phyloP scores from a whole-genome alignment of 1,284 basidiomycete species.

The Testicularia cyperi region DNA sequence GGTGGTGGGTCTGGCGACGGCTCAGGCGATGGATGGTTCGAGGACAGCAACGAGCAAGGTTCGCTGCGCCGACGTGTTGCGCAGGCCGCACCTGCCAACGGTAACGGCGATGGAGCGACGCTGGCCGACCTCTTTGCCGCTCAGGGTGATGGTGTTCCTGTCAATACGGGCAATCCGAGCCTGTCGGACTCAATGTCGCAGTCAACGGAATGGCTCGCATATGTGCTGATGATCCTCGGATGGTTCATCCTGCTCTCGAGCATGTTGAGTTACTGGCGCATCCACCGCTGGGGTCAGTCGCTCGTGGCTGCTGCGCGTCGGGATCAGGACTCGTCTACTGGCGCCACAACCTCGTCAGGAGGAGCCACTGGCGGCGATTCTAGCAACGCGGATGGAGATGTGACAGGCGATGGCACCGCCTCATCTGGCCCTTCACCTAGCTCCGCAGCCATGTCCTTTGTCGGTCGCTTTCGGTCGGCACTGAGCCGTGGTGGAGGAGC shows the following conservation, averaged over 20 bases:
- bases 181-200: constrained; percentile 60
- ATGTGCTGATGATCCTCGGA: constrained; percentile 84
- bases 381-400: not conserved
- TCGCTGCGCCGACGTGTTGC: constrained; percentile 1
- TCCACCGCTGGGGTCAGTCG: constrained; percentile 46
- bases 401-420: constrained; percentile 4
- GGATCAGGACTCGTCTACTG: constrained; percentile 18
- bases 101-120: constrained; percentile 26
- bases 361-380: not conserved
- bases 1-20: constrained; percentile 19
- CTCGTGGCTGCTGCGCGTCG: constrained; percentile 47
- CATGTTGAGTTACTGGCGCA: constrained; percentile 71
- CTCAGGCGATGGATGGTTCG: constrained; percentile 55
- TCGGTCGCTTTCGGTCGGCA: constrained; percentile 22
- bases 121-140: constrained; percentile 55
- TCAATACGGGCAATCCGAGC: constrained; percentile 61
- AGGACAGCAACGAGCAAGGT: constrained; percentile 8
- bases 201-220: constrained; percentile 78
- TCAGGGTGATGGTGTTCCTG: constrained; percentile 52
- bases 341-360: no score
- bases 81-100: no score
- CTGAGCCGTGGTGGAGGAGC: constrained; percentile 4
- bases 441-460: constrained; percentile 23
- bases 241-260: constrained; percentile 77
- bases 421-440: not conserved